Base-by-base conservation (phyloP, 495 filamentous ascomycete genomes). In the Trichoderma asperelloides region DNA sequence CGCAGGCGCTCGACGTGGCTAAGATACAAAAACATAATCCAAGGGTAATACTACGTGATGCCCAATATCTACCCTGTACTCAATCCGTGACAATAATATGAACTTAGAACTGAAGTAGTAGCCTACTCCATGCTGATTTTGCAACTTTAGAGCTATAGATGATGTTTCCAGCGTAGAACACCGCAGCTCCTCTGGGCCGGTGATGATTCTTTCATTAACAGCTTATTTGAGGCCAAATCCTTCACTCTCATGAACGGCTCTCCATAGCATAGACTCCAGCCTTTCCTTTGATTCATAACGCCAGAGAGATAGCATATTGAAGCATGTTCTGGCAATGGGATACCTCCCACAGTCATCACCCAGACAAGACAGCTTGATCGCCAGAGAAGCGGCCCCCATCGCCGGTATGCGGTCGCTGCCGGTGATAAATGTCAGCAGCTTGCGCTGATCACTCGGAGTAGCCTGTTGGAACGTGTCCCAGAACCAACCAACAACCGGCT, bases 331-430 rank as follows among this genome's bases (percentile, higher is more conserved):
- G 27, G 93, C 93, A 8, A 89, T 89, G 18, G 93, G 93, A 71
- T 91, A 97, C 51, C 93, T 81, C 27, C 84, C 77, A 68, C 80
- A 80, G 70, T 96, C 89, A 49, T 92, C 86, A 4, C 92, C 92
- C 37, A 94, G 78, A 70, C 91, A 92, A 41, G 82, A 81, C 28
- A 96, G 77, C 67, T 87, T 85, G 47, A 97, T 90, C 11, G 88
- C 82, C 65, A 97, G 79, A 70, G 86, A 92, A 37, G 91, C 91
- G 16, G 92, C 90, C 2, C 93, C 93, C 87, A 92, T 93, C 7
- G 93, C 94, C 4, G 93, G 93, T 65, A 97, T 92, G 18, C 93
- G 87, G 71, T 97, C 93, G 68, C 91, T 95, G 2, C 93, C 92
- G n/a, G 93, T 97, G 70, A 97, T 89, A 70, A 97, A 97, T 18